A percentile compares a stretch with the other conserved stretches of the same genome.
Conservation (phyloP, 768 basidiomycete genomes). For the Pleurotus giganteus region DNA sequence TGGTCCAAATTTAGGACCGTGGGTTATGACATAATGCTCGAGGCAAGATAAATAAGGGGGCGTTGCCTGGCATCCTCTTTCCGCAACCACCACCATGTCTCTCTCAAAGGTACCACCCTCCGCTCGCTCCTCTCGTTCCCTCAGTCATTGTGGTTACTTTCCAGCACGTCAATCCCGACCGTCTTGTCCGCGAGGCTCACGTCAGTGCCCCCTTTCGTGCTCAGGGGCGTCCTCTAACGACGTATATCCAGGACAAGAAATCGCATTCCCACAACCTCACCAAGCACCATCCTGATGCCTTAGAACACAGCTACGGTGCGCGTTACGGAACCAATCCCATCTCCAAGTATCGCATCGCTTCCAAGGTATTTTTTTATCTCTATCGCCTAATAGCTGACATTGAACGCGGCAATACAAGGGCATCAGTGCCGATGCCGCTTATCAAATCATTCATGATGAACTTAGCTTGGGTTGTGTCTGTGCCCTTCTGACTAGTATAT, state of each 20-base stretch:
- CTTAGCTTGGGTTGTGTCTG: slow-evolving; percentile 50
- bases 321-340: slow-evolving; percentile 67
- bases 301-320: slow-evolving; percentile 51
- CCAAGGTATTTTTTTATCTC: slow-evolving; percentile 34
- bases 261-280: slow-evolving; percentile 33
- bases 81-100: slow-evolving; percentile 39
- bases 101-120: slow-evolving; percentile 50
- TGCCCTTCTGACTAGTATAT: neutral
- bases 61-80: slow-evolving; percentile 6
- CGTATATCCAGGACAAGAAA: slow-evolving; percentile 45
- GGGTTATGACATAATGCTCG: too few species aligned
- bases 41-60: too few species aligned
- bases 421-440: slow-evolving; percentile 50
- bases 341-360: slow-evolving; percentile 66
- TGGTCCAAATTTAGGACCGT: too few species aligned
- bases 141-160: slow-evolving; percentile 7
- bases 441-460: slow-evolving; percentile 59
- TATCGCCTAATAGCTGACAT: neutral
- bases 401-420: slow-evolving; percentile 41
- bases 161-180: slow-evolving; percentile 68
- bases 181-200: slow-evolving; percentile 56
- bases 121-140: neutral
- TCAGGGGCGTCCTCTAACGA: slow-evolving; percentile 4
- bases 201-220: slow-evolving; percentile 27
- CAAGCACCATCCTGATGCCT: slow-evolving; percentile 25